Conservation (phyloP, 768 basidiomycete species). For the Mycena rebaudengoi region DNA sequence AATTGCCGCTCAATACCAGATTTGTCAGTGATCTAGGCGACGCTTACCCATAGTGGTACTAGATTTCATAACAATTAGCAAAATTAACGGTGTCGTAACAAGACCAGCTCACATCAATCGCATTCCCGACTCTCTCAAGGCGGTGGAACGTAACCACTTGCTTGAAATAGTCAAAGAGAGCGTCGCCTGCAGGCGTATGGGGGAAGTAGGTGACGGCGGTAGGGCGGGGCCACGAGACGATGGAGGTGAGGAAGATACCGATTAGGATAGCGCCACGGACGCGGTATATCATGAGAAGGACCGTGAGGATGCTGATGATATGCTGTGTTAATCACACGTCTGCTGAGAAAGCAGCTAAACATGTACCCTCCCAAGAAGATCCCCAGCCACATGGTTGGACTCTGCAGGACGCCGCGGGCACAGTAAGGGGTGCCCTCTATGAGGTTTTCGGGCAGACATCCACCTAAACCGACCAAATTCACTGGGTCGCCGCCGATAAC, state of each 20-base stretch:
- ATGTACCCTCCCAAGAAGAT: conserved; percentile 83
- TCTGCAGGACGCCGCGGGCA: conserved; percentile 66
- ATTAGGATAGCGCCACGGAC: conserved; percentile 84
- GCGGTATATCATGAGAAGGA: conserved; percentile 85
- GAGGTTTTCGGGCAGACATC: conserved; percentile 67
- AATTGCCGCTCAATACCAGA: conserved; percentile 20
- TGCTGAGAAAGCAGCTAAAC: not conserved
- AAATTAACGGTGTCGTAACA: not conserved
- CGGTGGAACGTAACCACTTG: conserved; percentile 81
- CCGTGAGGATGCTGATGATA: conserved; percentile 67
- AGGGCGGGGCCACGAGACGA: conserved; percentile 89
- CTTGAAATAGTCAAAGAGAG: conserved; percentile 85
- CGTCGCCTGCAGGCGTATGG: conserved; percentile 70
- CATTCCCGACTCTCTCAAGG: conserved; percentile 68
- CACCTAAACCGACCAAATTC: conserved; percentile 80
- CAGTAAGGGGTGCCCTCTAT: conserved; percentile 66
- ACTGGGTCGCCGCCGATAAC: conserved; percentile 78
- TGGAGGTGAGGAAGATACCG: conserved; percentile 84
- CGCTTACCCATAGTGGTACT: conserved; percentile 59
- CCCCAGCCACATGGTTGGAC: conserved; percentile 88
- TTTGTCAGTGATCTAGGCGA: not conserved
- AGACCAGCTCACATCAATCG: conserved; percentile 61
- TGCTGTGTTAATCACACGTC: not conserved
- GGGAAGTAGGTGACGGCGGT: conserved; percentile 87
- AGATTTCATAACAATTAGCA: conserved; percentile 17